These are phyloP conservation scores for Tetrapisispora arboricola DNA, from an alignment of 805 yeast genomes.

Conservation along the genomic window DNA sequence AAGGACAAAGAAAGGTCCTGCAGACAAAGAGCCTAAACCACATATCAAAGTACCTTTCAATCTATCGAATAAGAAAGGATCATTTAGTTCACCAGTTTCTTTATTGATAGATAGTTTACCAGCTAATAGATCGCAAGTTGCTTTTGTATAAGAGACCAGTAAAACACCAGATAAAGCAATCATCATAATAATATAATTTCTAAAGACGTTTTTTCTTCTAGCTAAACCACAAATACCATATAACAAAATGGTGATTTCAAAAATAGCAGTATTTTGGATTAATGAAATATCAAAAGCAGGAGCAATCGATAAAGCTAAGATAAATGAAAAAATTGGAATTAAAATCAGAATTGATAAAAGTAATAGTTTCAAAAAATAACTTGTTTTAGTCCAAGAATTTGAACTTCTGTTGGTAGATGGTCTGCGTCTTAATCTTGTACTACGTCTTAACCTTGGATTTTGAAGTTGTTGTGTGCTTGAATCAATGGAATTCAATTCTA, in stretches of 20 bases:
- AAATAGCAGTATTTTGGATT: slow-evolving; percentile 24
- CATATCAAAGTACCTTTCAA: slow-evolving; percentile 26
- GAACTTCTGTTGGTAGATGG: background rate
- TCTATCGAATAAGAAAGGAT: slow-evolving; percentile 29
- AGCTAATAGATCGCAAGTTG: slow-evolving; percentile 25
- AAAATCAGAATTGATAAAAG: slow-evolving; percentile 14
- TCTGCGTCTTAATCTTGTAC: background rate
- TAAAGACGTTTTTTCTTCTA: slow-evolving; percentile 17
- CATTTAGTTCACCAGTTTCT: slow-evolving; percentile 27
- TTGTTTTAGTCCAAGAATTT: background rate
- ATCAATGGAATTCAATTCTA: background rate
- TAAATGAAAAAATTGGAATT: slow-evolving; percentile 15
- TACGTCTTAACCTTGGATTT: background rate
- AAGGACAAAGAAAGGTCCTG: slow-evolving; percentile 26
- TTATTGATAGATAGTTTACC: slow-evolving; percentile 26
- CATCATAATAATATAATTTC: slow-evolving; percentile 23
- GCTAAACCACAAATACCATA: slow-evolving; percentile 25
- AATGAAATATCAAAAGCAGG: slow-evolving; percentile 27
- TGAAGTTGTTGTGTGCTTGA: background rate
- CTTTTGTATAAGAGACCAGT: slow-evolving; percentile 26
- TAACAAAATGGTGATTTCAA: slow-evolving; percentile 26
- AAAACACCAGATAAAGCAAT: slow-evolving; percentile 21
- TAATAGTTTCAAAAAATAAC: slow-evolving; percentile 11
- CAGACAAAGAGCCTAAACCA: slow-evolving; percentile 24
- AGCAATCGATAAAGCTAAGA: slow-evolving; percentile 18